These are phyloP conservation scores for Phallus indusiatus DNA, from an alignment of 768 basidiomycete species.

Conservation along the genomic window DNA sequence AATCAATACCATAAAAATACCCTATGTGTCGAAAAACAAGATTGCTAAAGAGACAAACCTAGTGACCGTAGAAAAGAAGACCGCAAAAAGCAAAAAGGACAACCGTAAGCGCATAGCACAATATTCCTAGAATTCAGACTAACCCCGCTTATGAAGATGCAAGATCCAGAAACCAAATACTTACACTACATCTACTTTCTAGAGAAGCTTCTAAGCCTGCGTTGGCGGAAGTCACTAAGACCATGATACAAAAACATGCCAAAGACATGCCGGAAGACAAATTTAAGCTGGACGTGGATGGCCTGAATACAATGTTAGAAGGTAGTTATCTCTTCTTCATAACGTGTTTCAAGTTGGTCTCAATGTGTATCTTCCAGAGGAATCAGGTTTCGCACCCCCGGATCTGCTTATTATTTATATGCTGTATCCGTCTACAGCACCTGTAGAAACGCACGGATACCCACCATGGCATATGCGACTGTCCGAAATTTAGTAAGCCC, in stretches of 20 bases:
- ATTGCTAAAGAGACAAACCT: too few relatives aligned
- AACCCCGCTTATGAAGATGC: background rate
- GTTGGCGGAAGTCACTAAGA: slow-evolving; percentile 45
- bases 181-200: slow-evolving; percentile 43
- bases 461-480: slow-evolving; percentile 83
- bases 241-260: slow-evolving; percentile 25
- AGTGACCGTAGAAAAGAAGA: background rate
- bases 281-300: slow-evolving; percentile 34
- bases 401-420: slow-evolving; percentile 73
- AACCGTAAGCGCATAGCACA: background rate
- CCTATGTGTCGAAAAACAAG: background rate
- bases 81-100: background rate
- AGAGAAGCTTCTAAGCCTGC: slow-evolving; percentile 55
- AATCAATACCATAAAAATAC: slow-evolving; percentile 2
- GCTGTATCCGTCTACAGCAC: slow-evolving; percentile 31
- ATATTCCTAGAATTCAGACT: background rate
- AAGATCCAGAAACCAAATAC: background rate
- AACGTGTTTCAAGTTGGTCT: background rate
- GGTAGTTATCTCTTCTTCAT: slow-evolving; percentile 29
- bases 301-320: slow-evolving; percentile 46
- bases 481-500: slow-evolving; percentile 67
- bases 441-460: slow-evolving; percentile 63
- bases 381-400: slow-evolving; percentile 50
- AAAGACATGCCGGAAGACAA: slow-evolving; percentile 5
- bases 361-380: slow-evolving; percentile 25